Conservation (phyloP, 169 alveolate species). For the Amoebophrya sp. region DNA sequence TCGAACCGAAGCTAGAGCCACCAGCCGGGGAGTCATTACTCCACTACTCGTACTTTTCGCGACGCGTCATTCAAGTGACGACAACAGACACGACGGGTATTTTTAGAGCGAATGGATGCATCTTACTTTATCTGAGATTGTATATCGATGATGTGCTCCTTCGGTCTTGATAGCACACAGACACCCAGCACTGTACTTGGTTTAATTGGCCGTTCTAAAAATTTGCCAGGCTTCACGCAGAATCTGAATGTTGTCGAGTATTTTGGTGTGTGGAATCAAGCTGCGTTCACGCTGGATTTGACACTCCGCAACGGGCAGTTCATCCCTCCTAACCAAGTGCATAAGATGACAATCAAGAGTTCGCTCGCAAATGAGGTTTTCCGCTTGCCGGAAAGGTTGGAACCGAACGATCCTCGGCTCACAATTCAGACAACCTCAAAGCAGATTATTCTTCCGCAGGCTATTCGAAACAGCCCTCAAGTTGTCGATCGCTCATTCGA, state of each 20-base stretch:
- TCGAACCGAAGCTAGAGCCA: not conserved
- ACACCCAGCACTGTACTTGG: not conserved
- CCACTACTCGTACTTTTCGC: not conserved
- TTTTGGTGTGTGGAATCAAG: not conserved
- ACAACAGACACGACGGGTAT: not conserved
- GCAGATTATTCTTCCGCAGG: not conserved
- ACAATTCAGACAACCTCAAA: not conserved
- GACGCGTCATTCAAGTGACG: not conserved
- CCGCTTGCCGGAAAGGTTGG: not conserved
- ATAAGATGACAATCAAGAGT: not conserved
- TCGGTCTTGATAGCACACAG: too few relatives aligned
- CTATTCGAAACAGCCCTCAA: not conserved
- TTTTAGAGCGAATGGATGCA: too few relatives aligned
- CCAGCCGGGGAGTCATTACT: not conserved
- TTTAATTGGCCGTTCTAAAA: not conserved
- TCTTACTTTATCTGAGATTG: too few relatives aligned
- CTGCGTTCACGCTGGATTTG: not conserved
- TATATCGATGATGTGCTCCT: too few relatives aligned
- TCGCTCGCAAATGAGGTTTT: not conserved
- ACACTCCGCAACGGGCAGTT: conserved; percentile 9
- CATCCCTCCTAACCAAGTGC: not conserved
- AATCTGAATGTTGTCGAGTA: not conserved
- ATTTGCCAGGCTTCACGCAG: not conserved
- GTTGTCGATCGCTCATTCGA: not conserved
- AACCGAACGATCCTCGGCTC: not conserved